A percentile compares a stretch with the other conserved stretches of the same genome.
phyloP scores from a whole-genome alignment of 331 rosid genomes.

The Malus hybrid region DNA sequence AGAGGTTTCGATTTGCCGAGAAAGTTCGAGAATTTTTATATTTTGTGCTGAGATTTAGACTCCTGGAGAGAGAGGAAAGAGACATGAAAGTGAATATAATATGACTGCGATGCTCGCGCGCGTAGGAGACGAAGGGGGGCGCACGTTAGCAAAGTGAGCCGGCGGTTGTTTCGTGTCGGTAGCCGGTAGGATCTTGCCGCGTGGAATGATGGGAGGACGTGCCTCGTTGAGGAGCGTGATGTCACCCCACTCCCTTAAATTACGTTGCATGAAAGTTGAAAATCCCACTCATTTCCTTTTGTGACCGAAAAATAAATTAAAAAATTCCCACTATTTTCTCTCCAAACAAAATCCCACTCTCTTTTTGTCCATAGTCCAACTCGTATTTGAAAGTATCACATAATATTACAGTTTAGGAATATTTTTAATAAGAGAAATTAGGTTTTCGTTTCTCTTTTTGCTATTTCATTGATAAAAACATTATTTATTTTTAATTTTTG shows the following conservation, averaged over 20 bases:
- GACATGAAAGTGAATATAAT: not conserved
- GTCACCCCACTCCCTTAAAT: constrained; percentile 2
- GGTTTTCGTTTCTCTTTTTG: too few species aligned
- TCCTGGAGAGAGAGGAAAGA: not conserved
- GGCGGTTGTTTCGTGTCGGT: constrained; percentile 40
- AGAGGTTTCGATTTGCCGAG: not conserved
- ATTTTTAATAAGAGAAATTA: too few species aligned
- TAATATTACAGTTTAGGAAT: too few species aligned
- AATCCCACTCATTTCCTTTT: not conserved
- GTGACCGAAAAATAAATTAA: not conserved
- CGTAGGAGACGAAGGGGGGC: not conserved
- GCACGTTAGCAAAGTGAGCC: constrained; percentile 34
- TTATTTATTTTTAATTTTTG: too few species aligned
- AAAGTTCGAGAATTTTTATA: constrained; percentile 14
- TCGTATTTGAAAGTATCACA: fast-evolving
- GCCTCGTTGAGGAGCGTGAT: not conserved
- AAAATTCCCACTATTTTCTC: too few species aligned
- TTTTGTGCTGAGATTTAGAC: not conserved
- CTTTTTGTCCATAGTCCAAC: not conserved
- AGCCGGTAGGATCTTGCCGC: constrained; percentile 21
- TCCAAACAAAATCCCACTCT: not conserved
- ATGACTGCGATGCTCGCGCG: not conserved
- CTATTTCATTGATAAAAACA: too few species aligned
- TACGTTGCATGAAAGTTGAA: constrained; percentile 6
- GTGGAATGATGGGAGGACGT: constrained; percentile 10